Conservation (phyloP, 192 early-diverging fungal genomes). For the Gamsiella multidivaricata region DNA sequence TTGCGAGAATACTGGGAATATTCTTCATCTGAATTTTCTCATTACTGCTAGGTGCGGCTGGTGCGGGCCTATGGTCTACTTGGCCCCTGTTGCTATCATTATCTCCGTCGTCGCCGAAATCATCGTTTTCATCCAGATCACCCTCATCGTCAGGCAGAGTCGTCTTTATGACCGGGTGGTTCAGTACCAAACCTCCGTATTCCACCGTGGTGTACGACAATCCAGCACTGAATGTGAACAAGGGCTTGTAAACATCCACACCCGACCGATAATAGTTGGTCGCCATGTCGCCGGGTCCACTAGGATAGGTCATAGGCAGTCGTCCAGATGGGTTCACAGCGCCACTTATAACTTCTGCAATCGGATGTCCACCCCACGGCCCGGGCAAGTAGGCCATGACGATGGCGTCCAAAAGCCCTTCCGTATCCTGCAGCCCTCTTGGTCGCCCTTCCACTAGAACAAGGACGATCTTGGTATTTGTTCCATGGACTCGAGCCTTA, state of each 20-base stretch:
- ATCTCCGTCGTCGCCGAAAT: neutral
- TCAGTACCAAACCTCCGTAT: constrained; percentile 58
- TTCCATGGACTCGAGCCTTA: constrained; percentile 14
- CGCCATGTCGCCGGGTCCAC: constrained; percentile 53
- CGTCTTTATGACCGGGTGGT: neutral
- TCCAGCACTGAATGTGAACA: constrained; percentile 69
- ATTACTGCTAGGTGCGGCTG: no score
- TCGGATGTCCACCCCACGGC: constrained; percentile 66
- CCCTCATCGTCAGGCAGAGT: neutral
- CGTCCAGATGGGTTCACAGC: constrained; percentile 66
- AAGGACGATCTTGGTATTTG: constrained; percentile 52
- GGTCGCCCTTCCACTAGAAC: constrained; percentile 69
- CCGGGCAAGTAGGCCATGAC: constrained; percentile 67
- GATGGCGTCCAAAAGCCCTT: constrained; percentile 54
- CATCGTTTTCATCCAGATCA: neutral
- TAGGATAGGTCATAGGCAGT: constrained; percentile 69
- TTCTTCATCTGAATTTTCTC: no score
- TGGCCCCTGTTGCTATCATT: neutral
- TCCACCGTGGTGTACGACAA: constrained; percentile 61
- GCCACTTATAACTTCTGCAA: constrained; percentile 69
- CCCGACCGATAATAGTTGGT: constrained; percentile 51
- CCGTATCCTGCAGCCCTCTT: constrained; percentile 58
- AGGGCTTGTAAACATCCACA: constrained; percentile 58
- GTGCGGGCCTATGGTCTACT: no score
- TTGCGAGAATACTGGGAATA: constrained; percentile 42